Percentiles rank a stretch among this genome's conserved stretches.
Evolutionary conservation across 495 filamentous ascomycete genomes (phyloP).

Genomic region (Apodospora peruviana): DNA sequence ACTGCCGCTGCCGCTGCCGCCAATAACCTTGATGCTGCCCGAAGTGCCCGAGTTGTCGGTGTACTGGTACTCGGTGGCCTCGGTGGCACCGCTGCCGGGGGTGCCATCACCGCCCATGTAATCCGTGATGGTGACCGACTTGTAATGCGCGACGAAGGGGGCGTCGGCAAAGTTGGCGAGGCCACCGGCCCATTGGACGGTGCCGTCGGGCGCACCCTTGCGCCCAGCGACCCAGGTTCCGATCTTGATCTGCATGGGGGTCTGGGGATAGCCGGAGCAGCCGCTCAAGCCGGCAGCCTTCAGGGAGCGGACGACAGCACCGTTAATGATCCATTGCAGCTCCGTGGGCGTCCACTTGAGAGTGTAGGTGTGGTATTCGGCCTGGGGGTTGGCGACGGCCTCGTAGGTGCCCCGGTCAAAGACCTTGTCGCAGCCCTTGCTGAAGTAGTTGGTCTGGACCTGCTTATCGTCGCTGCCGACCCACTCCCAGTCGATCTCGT

Average conservation of each 20-base stretch:
- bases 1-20: conserved; percentile 62
- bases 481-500: conserved; percentile 96
- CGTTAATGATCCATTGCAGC: conserved; percentile 82
- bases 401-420: conserved; percentile 73
- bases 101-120: conserved; percentile 74
- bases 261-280: conserved; percentile 77
- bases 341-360: conserved; percentile 75
- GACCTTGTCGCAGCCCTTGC: conserved; percentile 74
- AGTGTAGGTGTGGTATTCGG: conserved; percentile 74
- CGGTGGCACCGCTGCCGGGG: conserved; percentile 50
- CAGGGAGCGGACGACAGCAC: conserved; percentile 62
- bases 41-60: conserved; percentile 64
- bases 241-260: conserved; percentile 80
- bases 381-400: conserved; percentile 53
- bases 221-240: conserved; percentile 86
- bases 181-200: conserved; percentile 87
- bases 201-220: conserved; percentile 59
- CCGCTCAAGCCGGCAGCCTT: conserved; percentile 49
- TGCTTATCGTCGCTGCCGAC: conserved; percentile 55
- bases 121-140: conserved; percentile 73
- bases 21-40: conserved; percentile 68
- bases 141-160: conserved; percentile 80
- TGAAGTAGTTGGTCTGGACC: conserved; percentile 92
- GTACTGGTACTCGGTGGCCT: conserved; percentile 65
- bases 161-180: conserved; percentile 66